Conservation (phyloP, 2,329 filamentous ascomycete species). For the Xylariaceae sp. region DNA sequence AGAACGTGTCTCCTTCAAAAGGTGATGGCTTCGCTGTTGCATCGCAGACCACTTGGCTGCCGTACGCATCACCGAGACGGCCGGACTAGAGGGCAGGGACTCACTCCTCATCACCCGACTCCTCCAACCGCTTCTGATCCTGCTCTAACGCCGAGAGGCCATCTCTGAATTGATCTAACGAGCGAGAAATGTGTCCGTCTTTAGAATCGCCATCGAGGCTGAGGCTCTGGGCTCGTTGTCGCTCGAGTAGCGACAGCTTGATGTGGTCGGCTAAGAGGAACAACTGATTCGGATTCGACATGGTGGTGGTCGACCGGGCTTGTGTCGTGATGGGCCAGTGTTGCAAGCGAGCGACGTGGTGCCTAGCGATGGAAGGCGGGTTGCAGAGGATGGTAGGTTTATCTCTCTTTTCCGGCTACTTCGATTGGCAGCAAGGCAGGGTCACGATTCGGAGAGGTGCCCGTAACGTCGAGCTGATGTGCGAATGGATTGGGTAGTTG, state of each 20-base stretch:
- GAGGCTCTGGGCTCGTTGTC: constrained; percentile 78
- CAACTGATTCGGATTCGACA: constrained; percentile 67
- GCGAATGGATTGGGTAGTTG: too few species aligned
- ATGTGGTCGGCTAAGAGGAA: constrained; percentile 94
- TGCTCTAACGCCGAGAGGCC: constrained; percentile 68
- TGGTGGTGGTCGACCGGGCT: constrained; percentile 22
- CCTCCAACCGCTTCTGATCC: constrained; percentile 60
- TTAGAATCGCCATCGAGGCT: constrained; percentile 75
- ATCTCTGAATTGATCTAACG: constrained; percentile 78
- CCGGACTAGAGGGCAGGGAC: constrained; percentile 16
- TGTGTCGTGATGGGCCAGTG: not conserved
- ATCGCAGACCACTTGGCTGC: too few species aligned
- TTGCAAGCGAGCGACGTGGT: not conserved
- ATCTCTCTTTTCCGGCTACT: too few species aligned
- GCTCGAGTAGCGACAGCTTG: constrained; percentile 90
- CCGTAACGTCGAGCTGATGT: too few species aligned
- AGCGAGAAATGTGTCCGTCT: constrained; percentile 84
- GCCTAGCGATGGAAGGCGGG: not conserved
- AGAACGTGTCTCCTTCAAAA: not conserved
- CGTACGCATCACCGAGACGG: too few species aligned
- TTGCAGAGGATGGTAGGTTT: too few species aligned
- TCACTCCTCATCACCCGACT: constrained; percentile 61
- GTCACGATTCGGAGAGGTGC: too few species aligned
- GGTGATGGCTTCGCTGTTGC: too few species aligned
- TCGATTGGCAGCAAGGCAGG: too few species aligned